Conservation (phyloP, 164 flowering plant genomes). For the Platanus orientalis region DNA sequence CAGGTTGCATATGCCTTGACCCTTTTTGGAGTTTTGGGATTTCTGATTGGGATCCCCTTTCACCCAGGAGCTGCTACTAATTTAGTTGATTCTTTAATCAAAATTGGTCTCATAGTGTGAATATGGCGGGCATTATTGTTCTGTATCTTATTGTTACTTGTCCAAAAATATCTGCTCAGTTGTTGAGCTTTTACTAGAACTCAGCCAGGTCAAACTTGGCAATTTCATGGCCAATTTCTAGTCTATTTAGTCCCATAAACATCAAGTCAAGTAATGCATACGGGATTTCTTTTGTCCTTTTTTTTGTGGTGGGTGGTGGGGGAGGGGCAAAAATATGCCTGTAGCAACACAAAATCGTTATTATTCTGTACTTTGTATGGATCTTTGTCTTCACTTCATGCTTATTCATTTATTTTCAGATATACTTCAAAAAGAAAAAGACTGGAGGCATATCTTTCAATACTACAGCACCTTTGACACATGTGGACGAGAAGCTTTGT, state of each 20-base stretch:
- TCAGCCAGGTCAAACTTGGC: background rate
- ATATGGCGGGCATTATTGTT: too few species aligned
- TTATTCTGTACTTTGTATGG: background rate
- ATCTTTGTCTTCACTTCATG: conserved; percentile 7
- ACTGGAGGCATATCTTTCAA: conserved; percentile 98
- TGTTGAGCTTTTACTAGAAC: background rate
- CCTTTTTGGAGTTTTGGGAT: too few species aligned
- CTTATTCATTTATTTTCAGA: conserved; percentile 41
- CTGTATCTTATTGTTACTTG: background rate
- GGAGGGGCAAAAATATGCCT: background rate
- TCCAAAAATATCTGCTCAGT: background rate
- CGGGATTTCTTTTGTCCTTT: background rate
- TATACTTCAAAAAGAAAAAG: conserved; percentile 95
- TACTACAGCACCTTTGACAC: conserved; percentile 68
- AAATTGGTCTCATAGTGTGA: too few species aligned
- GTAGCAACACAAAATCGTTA: background rate
- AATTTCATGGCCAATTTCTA: background rate
- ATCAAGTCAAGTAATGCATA: background rate
- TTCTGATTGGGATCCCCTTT: too few species aligned
- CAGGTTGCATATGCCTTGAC: too few species aligned
- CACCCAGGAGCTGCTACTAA: too few species aligned
- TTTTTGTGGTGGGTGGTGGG: background rate
- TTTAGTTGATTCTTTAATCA: too few species aligned
- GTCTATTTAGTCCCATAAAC: background rate
- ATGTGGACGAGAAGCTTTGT: conserved; percentile 97